These are phyloP conservation scores for Orbilia quercus DNA, from an alignment of 2,329 filamentous ascomycete species.

Conservation along the genomic window DNA sequence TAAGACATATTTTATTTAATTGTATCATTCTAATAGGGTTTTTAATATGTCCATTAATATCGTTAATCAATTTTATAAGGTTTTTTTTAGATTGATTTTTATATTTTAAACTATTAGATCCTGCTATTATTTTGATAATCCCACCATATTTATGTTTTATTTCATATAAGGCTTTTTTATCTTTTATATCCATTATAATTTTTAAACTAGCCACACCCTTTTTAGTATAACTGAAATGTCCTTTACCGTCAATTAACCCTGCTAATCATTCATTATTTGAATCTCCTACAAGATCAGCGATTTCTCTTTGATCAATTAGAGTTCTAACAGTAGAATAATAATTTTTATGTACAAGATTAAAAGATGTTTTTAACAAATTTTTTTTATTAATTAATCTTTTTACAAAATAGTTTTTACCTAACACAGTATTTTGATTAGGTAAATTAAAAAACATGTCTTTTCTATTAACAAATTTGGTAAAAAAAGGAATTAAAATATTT, in stretches of 20 bases:
- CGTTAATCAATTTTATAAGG: conserved; percentile 29
- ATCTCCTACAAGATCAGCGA: too few species aligned
- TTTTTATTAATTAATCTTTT: too few species aligned
- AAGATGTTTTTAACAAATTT: too few species aligned
- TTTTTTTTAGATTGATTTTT: conserved; percentile 12
- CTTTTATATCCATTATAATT: conserved; percentile 11
- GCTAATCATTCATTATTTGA: conserved; percentile 44
- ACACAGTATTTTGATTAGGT: too few species aligned
- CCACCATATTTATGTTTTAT: conserved; percentile 10
- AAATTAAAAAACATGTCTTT: too few species aligned
- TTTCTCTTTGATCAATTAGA: too few species aligned
- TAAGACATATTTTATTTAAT: conserved; percentile 56
- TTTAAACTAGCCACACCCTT: conserved; percentile 28
- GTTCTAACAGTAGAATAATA: too few species aligned
- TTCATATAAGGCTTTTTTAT: conserved; percentile 40
- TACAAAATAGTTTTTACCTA: too few species aligned
- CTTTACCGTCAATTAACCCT: conserved; percentile 54
- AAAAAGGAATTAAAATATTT: too few species aligned
- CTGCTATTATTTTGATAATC: conserved; percentile 18
- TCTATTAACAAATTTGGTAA: too few species aligned
- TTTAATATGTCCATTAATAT: conserved; percentile 55
- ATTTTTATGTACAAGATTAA: too few species aligned
- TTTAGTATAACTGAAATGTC: conserved; percentile 22
- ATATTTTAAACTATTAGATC: conserved; percentile 21
- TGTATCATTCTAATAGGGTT: conserved; percentile 50